Evolutionary conservation across 257 asterid species (phyloP).

Genomic region (Hygrophila difformis): DNA sequence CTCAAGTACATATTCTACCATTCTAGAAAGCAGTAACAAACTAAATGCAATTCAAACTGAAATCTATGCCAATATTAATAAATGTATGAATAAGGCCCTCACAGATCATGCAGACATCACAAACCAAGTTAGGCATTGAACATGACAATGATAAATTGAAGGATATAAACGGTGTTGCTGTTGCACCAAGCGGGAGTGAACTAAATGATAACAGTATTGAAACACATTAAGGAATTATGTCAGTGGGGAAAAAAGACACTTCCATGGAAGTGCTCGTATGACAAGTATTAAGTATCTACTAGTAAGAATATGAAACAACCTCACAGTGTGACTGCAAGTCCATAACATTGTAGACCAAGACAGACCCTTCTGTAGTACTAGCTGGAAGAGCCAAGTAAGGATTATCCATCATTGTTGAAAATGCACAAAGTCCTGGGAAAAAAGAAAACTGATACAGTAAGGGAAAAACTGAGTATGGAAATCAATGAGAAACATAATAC

Average conservation of each 20-base stretch:
- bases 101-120: too few species aligned
- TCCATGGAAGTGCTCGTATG: too few species aligned
- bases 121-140: background rate
- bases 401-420: conserved; percentile 59
- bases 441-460: conserved; percentile 12
- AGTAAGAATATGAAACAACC: conserved; percentile 38
- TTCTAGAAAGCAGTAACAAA: conserved; percentile 10
- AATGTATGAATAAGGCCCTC: too few species aligned
- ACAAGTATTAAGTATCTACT: too few species aligned
- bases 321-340: conserved; percentile 80
- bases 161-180: too few species aligned
- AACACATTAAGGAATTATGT: background rate
- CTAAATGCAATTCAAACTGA: background rate
- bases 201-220: background rate
- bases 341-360: conserved; percentile 66
- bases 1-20: conserved; percentile 5
- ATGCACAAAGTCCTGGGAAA: conserved; percentile 79
- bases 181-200: background rate
- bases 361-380: conserved; percentile 72
- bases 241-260: conserved; percentile 5
- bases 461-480: conserved; percentile 9
- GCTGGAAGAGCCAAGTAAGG: conserved; percentile 94
- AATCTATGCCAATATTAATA: too few species aligned
- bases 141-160: too few species aligned
- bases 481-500: too few species aligned